Conservation (phyloP, 225 moss, liverwort and hornwort species). For the Asterella californica region DNA sequence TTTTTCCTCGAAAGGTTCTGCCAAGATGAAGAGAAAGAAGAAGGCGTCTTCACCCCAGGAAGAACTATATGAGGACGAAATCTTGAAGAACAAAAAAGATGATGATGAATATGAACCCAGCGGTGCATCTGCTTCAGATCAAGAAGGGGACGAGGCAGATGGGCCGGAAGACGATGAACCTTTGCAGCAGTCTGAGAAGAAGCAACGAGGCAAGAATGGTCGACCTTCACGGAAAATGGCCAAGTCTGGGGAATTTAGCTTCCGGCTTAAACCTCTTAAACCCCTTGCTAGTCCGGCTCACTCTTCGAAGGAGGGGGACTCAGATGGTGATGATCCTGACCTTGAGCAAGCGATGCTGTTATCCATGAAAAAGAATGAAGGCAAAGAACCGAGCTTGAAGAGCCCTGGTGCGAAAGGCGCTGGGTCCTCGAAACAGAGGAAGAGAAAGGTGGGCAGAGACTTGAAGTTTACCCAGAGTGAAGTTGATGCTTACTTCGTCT, state of each 20-base stretch:
- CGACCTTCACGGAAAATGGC: constrained; percentile 21
- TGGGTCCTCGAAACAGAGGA: constrained; percentile 18
- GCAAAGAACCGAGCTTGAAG: constrained; percentile 7
- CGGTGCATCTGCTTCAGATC: constrained; percentile 22
- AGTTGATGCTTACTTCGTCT: constrained; percentile 35
- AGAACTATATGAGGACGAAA: constrained; percentile 21
- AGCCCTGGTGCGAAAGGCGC: constrained; percentile 17
- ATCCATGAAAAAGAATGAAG: constrained; percentile 29
- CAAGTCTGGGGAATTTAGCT: constrained; percentile 12
- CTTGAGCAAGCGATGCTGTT: constrained; percentile 32
- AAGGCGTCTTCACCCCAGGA: background rate
- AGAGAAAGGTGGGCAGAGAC: constrained; percentile 14
- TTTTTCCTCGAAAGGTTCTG: background rate
- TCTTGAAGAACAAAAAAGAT: constrained; percentile 19
- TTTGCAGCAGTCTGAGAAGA: constrained; percentile 4
- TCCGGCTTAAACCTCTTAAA: constrained; percentile 10
- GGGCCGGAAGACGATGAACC: constrained; percentile 11
- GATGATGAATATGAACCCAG: constrained; percentile 36
- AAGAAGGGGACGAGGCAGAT: constrained; percentile 7
- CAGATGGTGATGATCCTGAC: constrained; percentile 26
- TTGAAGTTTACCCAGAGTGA: constrained; percentile 23
- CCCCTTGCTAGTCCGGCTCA: constrained; percentile 1
- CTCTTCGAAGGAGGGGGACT: constrained; percentile 1
- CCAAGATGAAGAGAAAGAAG: background rate
- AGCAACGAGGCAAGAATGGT: constrained; percentile 2